A percentile compares a stretch with the other conserved stretches of the same genome.
Evolutionary conservation across 768 basidiomycete species (phyloP).

Genomic region (Tulasnella sp.): DNA sequence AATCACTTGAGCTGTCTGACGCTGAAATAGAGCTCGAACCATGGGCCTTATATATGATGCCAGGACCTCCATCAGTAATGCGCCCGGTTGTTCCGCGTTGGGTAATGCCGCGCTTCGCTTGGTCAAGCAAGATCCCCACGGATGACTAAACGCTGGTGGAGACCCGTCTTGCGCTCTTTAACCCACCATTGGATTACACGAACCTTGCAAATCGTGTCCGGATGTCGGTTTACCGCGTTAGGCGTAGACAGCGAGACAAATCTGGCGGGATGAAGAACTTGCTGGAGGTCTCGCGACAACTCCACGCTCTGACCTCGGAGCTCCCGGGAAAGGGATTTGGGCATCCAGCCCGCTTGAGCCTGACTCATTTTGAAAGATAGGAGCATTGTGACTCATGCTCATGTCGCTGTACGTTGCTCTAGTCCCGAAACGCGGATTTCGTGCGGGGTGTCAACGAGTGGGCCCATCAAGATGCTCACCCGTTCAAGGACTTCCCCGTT

Average conservation of each 20-base stretch:
- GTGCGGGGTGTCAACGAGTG: no score
- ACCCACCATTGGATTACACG: not conserved
- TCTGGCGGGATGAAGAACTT: not conserved
- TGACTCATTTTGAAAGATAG: no score
- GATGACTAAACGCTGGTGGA: constrained; percentile 1
- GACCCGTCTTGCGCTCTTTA: not conserved
- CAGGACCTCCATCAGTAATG: not conserved
- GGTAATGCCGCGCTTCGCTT: not conserved
- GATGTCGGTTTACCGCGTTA: not conserved
- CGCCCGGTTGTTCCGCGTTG: not conserved
- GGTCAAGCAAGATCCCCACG: not conserved
- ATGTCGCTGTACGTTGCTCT: no score
- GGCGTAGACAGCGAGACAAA: not conserved
- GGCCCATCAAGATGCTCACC: no score
- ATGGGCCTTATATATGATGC: not conserved
- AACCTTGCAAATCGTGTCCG: not conserved
- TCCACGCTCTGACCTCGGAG: no score
- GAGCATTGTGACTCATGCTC: no score
- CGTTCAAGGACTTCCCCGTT: no score
- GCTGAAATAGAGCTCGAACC: not conserved
- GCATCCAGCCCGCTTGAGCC: no score
- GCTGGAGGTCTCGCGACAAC: not conserved
- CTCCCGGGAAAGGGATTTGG: no score
- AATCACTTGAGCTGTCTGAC: not conserved
- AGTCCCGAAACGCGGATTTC: no score